These are phyloP conservation scores for Dendrobium catenatum DNA, from an alignment of 106 monocot species.

Conservation along the genomic window DNA sequence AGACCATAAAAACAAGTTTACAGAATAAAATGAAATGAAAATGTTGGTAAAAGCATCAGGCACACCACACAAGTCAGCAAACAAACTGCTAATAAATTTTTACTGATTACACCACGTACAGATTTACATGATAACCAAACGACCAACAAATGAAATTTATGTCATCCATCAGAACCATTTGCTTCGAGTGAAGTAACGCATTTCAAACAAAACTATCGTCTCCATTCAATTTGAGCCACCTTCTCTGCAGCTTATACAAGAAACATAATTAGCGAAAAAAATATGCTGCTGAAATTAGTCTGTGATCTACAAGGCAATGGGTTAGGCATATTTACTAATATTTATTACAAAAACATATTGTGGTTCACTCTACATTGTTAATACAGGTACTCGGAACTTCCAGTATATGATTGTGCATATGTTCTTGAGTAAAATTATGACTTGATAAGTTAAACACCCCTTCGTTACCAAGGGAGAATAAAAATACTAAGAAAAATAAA, in stretches of 20 bases:
- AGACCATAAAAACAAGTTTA: neutral
- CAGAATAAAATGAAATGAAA: neutral
- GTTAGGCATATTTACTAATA: too few relatives aligned
- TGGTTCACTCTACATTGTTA: too few relatives aligned
- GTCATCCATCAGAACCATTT: neutral
- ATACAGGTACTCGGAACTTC: too few relatives aligned
- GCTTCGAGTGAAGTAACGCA: neutral
- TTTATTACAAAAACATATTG: too few relatives aligned
- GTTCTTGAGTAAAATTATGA: too few relatives aligned
- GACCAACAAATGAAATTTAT: neutral
- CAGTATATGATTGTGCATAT: too few relatives aligned
- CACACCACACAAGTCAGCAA: conserved; percentile 2
- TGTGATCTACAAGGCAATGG: too few relatives aligned
- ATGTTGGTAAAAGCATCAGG: neutral
- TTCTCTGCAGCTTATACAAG: conserved; percentile 10
- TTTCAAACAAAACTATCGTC: conserved; percentile 6
- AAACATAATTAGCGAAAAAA: neutral
- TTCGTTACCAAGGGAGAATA: too few relatives aligned
- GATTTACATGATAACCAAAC: neutral
- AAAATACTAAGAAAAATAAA: too few relatives aligned
- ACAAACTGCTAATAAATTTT: too few relatives aligned
- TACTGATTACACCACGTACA: neutral
- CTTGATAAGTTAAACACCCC: too few relatives aligned
- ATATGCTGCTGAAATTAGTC: neutral
- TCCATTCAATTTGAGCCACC: conserved; percentile 18